Conservation (phyloP, 2,329 filamentous ascomycete species). For the Tolypocladium album region DNA sequence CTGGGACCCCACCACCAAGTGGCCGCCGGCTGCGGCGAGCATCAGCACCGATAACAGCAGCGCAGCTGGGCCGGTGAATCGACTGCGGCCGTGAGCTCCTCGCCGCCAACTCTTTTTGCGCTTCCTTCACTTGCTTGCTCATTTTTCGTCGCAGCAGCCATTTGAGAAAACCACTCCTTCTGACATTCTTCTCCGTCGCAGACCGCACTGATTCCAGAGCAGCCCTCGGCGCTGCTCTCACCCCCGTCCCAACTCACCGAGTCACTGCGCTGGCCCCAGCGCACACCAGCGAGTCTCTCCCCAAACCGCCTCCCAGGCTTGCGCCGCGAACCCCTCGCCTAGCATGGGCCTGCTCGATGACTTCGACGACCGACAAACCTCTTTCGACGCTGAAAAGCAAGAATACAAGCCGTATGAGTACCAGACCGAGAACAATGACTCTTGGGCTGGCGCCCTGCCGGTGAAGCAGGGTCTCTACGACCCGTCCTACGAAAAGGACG, state of each 20-base stretch:
- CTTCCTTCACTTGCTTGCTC: neutral
- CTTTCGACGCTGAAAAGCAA: constrained; percentile 48
- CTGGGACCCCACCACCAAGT: neutral
- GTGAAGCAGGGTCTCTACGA: constrained; percentile 99
- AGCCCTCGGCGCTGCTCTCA: constrained; percentile 13
- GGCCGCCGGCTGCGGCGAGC: neutral
- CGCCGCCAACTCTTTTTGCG: neutral
- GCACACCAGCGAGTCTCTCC: neutral
- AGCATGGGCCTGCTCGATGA: constrained; percentile 58
- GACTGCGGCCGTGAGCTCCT: neutral
- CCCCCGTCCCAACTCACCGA: constrained; percentile 2
- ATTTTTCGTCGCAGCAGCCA: neutral
- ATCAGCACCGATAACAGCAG: neutral
- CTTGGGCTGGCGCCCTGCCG: constrained; percentile 90
- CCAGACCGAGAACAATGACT: constrained; percentile 72
- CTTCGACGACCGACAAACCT: constrained; percentile 57
- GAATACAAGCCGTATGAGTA: constrained; percentile 70
- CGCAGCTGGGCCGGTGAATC: neutral
- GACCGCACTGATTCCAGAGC: constrained; percentile 10
- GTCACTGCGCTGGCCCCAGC: neutral
- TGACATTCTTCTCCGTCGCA: neutral
- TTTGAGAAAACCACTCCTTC: neutral
- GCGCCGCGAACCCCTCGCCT: constrained; percentile 38
- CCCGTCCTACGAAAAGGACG: constrained; percentile 94
- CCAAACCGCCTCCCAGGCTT: constrained; percentile 3